Evolutionary conservation across 169 alveolate species (phyloP), one percentile per base, ranked within the genome.

Genomic region (Eimeria necatrix): DNA sequence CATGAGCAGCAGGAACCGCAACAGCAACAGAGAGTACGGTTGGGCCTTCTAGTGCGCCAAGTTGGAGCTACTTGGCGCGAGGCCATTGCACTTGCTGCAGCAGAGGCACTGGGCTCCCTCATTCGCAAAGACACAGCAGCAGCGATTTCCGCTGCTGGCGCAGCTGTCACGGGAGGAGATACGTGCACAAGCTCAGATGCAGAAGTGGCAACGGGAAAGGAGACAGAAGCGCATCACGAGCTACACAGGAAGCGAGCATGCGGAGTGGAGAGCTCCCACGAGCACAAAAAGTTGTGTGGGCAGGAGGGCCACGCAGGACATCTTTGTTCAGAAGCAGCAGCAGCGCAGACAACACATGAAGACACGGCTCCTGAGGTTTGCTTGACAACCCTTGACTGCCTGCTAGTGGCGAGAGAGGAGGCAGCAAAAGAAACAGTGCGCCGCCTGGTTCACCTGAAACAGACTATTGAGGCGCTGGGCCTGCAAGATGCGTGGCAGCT

Each of bases 401-500:
- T 71, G 52, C 83, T 71, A 5, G 51, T 71, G 7, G 18, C 83
- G 16, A 71, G 46, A 14, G 83, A 71, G 49, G 83, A 71, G 83
- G 46, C 83, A 71, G 83, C 83, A 32, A 71, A 26, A 41, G 91
- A 51, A 10, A 60, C 51, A 0, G 10, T 83, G 22, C 22, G 68
- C 16, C 73, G 51, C 22, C 46, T 83, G n/a, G 56, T 53, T 4
- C 51, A 20, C 18, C 53, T 83, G 10, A 83, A 53, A 52, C 46
- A 83, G 51, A 20, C 61, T 26, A n/a, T 83, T 26, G 91, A 53
- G 24, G 53, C 76, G n/a, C 76, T 83, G 14, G 74, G 51, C 56
- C 76, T 83, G 10, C 74, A 56, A 1, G 74, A 51, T 60, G 91
- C 74, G 7, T 60, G 68, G 41, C 91, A 51, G n/a, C 48, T 49